These are phyloP conservation scores for Kwoniella sp. DNA, from an alignment of 768 basidiomycete genomes.

Conservation along the genomic window DNA sequence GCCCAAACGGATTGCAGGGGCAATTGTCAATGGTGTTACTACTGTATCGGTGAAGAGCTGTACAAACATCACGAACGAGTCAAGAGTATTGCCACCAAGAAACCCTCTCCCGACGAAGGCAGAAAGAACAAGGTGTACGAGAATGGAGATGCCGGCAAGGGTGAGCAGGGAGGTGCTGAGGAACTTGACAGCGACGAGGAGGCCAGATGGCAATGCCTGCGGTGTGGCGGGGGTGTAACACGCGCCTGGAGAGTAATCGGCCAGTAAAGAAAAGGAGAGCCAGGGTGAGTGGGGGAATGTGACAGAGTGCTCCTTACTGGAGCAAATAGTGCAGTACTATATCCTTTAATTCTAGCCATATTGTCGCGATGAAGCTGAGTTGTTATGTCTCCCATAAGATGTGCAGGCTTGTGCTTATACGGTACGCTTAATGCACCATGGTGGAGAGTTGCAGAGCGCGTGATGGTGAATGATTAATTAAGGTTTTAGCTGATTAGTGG, in stretches of 20 bases:
- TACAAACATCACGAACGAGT: slow-evolving; percentile 51
- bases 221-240: slow-evolving; percentile 70
- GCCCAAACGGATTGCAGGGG: slow-evolving; percentile 62
- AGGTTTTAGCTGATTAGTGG: not conserved
- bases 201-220: slow-evolving; percentile 76
- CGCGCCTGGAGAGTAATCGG: slow-evolving; percentile 64
- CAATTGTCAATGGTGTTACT: slow-evolving; percentile 88
- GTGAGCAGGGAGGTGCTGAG: slow-evolving; percentile 64
- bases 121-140: not conserved
- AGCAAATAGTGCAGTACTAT: not conserved
- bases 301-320: too few relatives aligned
- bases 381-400: too few relatives aligned
- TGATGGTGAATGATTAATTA: not conserved
- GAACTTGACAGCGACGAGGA: too few relatives aligned
- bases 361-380: too few relatives aligned
- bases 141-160: not conserved
- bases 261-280: not conserved
- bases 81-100: slow-evolving; percentile 1
- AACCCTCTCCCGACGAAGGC: not conserved
- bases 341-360: too few relatives aligned
- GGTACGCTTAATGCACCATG: too few relatives aligned
- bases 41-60: slow-evolving; percentile 83
- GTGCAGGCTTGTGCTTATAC: too few relatives aligned
- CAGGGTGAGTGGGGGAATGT: too few relatives aligned
- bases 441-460: too few relatives aligned